Base-by-base conservation (phyloP, 768 basidiomycete genomes). In the Cubamyces lactineus region DNA sequence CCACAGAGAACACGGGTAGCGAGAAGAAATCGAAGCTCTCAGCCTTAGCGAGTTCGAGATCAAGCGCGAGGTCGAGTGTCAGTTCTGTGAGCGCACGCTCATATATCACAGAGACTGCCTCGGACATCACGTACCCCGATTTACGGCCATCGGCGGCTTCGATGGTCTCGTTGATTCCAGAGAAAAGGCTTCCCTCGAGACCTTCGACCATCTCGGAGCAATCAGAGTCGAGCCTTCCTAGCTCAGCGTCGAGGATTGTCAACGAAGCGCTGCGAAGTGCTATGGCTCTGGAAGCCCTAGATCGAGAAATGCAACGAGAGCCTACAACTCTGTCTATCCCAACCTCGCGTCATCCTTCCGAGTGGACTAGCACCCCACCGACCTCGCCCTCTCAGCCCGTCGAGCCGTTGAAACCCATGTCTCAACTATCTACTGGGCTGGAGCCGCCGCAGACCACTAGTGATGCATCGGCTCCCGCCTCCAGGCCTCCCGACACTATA, bases 111-210 rank as follows among this genome's bases (percentile, higher is more conserved):
- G 77, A 83, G 38, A 76, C 83, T 0, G 85, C 84, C 3, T 86
- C 89, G 24, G 79, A 88, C n/a, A 83, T 86, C 67, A 91, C 91
- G 1, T 92, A 87, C 69, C 87, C 89, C 23, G 80, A 70, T 17
- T 78, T 91, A 62, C 86, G 90, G 17, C 91, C 89, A n/a, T 80
- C 86, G 26, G 71, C 84, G 2, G 79, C 83, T 51, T 91, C 89
- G 19, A 69, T 74, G 30, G 42, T 74, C 41, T 74, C 72, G 16
- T 45, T 71, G 15, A 43, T 62, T 13, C 62, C 53, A 16, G 47
- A 58, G 17, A 45, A 58, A 17, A 51, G 65, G 59, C 49, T 57
- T 1, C 50, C 72, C 66, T 57, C 70, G 65, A 24, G 70, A n/a
- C 70, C 73, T 11, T 82, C 86, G 0, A 83, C 85, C 13, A 84